A percentile compares a stretch with the other conserved stretches of the same genome.
phyloP scores from a whole-genome alignment of 1,284 basidiomycete genomes.

The Leccinum ponderosum region DNA sequence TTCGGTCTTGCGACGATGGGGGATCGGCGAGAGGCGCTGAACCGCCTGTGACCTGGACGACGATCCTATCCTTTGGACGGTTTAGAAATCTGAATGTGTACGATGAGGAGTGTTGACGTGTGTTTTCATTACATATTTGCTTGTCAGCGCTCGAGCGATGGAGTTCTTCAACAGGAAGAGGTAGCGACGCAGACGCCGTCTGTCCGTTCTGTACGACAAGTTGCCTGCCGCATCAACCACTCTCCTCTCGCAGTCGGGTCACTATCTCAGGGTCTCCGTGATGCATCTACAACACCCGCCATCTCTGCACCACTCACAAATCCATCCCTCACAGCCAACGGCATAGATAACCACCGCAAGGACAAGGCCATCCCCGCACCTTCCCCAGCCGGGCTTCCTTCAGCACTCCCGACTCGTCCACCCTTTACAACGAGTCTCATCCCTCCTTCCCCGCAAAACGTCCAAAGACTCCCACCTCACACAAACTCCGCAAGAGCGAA shows the following conservation, averaged over 20 bases:
- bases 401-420: slow-evolving; percentile 58
- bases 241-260: slow-evolving; percentile 61
- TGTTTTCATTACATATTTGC: slow-evolving; percentile 19
- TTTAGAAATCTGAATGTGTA: neutral
- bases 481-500: slow-evolving; percentile 55
- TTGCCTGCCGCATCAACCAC: slow-evolving; percentile 49
- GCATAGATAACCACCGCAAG: slow-evolving; percentile 61
- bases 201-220: slow-evolving; percentile 66
- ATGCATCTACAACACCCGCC: slow-evolving; percentile 28
- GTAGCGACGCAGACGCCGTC: slow-evolving; percentile 49
- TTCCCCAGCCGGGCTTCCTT: slow-evolving; percentile 40
- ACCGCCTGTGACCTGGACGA: slow-evolving; percentile 30
- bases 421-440: slow-evolving; percentile 53
- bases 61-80: slow-evolving; percentile 32
- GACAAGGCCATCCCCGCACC: slow-evolving; percentile 44
- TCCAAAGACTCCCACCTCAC: slow-evolving; percentile 38
- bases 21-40: slow-evolving; percentile 29
- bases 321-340: slow-evolving; percentile 66
- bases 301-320: slow-evolving; percentile 82
- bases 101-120: slow-evolving; percentile 24
- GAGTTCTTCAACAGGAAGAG: slow-evolving; percentile 45
- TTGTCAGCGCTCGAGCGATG: slow-evolving; percentile 18
- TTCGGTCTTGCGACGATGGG: slow-evolving; percentile 17
- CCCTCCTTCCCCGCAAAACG: slow-evolving; percentile 37
- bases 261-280: slow-evolving; percentile 56